Evolutionary conservation across 208 protist genomes (phyloP), one percentile per base, ranked within the genome.

Genomic region (Wallacemonas sp.): DNA sequence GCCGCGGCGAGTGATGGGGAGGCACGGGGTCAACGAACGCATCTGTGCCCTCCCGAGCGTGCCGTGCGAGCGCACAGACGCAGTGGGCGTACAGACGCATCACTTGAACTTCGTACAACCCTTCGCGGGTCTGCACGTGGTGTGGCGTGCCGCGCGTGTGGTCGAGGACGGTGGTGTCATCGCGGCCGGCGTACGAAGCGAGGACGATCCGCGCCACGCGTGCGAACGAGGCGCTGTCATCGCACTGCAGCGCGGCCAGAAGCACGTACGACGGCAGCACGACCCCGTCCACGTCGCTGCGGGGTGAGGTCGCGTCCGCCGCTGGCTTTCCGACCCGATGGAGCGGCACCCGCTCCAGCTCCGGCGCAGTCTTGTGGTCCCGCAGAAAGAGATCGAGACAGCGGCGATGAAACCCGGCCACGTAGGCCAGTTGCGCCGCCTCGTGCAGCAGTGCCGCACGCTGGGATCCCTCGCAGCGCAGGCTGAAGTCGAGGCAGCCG

Each of bases 381-480:
- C 32, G 20, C 0, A 86, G 65, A 61, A 74, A 76, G 8, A 70
- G 45, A 63, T 82, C 70, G n/a, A 86, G 59, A 46, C 76, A 86
- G 70, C 52, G 52, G 31, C 52, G 52, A 1, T 59, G 31, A 42
- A 59, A 59, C 5, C 52, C 52, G 12, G 52, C 22, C 52, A 59
- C 8, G 31, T 59, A 59, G 18, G 52, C 52, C 32, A 59, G 52
- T 18, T 59, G 52, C n/a, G 31, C 20, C 5, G 52, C 52, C 4
- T 41, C 16, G 31, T 42, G 52, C 25, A 59, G 52, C 7, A 36
- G 7, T 4, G 7, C 2, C 1, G 52, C 10, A 11, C 52, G 52
- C 31, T 44, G 52, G 31, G 52, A 20, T 8, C 29, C 29, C 5
- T 59, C 52, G 52, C 52, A 42, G 12, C 52, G 52, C 26, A 59